These are phyloP conservation scores for Exobasidium rhododendri DNA, from an alignment of 1,284 basidiomycete genomes.

Conservation along the genomic window DNA sequence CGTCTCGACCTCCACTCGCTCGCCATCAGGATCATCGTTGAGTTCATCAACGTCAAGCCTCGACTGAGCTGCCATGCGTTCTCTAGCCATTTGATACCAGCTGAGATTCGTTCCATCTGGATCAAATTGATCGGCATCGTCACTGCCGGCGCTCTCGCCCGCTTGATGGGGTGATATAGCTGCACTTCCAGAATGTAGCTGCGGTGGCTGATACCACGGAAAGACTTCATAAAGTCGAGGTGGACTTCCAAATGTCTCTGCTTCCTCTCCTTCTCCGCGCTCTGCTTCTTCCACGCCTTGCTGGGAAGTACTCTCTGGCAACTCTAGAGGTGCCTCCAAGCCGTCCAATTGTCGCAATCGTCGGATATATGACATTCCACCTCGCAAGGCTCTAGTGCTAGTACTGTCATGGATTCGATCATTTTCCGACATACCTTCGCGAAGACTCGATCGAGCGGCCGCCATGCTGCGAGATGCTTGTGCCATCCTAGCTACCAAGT, in stretches of 20 bases:
- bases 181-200: neutral
- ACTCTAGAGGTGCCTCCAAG: neutral
- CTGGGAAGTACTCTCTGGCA: neutral
- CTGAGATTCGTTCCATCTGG: neutral
- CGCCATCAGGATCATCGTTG: constrained; percentile 9
- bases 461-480: neutral
- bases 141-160: neutral
- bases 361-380: constrained; percentile 11
- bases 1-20: neutral
- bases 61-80: constrained; percentile 4
- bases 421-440: neutral
- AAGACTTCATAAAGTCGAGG: constrained; percentile 9
- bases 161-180: no score
- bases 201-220: constrained; percentile 8
- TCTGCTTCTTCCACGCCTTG: neutral
- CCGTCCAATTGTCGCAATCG: constrained; percentile 2
- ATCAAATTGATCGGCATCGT: constrained; percentile 3
- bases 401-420: neutral
- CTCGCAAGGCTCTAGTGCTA: neutral
- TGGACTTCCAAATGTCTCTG: neutral
- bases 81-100: constrained; percentile 10
- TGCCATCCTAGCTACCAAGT: constrained; percentile 5
- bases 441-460: neutral
- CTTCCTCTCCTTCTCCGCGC: no score
- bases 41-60: neutral